Base-by-base conservation (phyloP, 306 rosid genomes). In the Vachellia collinsii region DNA sequence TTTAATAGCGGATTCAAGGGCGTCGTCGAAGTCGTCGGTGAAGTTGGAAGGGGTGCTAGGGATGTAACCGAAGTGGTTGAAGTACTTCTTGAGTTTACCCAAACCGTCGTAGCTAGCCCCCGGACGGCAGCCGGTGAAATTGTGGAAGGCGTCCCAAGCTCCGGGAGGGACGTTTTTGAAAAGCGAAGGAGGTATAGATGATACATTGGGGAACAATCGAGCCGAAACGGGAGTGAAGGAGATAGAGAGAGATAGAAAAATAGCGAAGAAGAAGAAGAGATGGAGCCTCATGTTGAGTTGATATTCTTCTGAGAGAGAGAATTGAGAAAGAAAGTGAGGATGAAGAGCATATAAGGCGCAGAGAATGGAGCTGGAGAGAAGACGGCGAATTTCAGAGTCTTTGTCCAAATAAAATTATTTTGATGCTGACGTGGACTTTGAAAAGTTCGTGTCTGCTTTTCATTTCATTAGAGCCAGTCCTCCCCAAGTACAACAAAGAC, bases 21-120 rank as follows among this genome's bases (percentile, higher is more conserved):
- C 76, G 1, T 83, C 90, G 34, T 95, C 99, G 58, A 93, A 95
- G 29, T 88, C 90, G 19, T 95, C 97, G 23, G 94, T 88, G 88
- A 79, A 86, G 23, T 88, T 86, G 3, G 29, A 23, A 11, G 87
- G 81, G 29, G 84, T 50, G 54, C 85, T 29, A 56, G 92, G 83
- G 47, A 95, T 89, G 90, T 95, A 95, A 7, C 99, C 99, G 74
- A 95, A 95, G 19, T 72, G 12, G 19, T 88, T 39, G 71, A 95
- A 87, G 85, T 95, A 95, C 39, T 69, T 56, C 77, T 95, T 95
- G 65, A 95, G 95, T 8, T 85, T 87, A 1, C 88, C 47, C 16
- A 95, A 77, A 3, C 98, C 99, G 20, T 88, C 83, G 63, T 88
- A 71, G 0, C 51, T 65, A 29, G 82, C 76, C 0, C 99, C 99